phyloP scores from a whole-genome alignment of 768 basidiomycete species.

The Psilocybe cubensis region DNA sequence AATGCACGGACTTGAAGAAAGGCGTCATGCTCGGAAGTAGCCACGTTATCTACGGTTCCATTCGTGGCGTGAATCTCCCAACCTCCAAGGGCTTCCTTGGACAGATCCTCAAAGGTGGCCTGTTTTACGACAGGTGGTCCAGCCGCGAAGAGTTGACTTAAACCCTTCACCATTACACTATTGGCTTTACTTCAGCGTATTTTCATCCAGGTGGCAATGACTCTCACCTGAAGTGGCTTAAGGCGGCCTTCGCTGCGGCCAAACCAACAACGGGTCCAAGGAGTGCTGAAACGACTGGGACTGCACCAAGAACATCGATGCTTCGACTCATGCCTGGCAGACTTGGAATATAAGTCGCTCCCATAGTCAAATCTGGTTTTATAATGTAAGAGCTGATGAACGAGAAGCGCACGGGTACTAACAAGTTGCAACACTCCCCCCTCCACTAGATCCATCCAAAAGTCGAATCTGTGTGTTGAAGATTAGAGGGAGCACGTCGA shows the following conservation, averaged over 20 bases:
- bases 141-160: conserved; percentile 39
- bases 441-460: conserved; percentile 45
- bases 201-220: neutral
- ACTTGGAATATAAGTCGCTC: conserved; percentile 42
- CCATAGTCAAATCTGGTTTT: conserved; percentile 33
- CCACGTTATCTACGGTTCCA: conserved; percentile 40
- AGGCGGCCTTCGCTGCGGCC: conserved; percentile 41
- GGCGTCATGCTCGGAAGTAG: conserved; percentile 38
- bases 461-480: conserved; percentile 35
- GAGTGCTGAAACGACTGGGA: conserved; percentile 41
- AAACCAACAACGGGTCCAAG: conserved; percentile 44
- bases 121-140: conserved; percentile 41
- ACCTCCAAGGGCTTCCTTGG: conserved; percentile 38
- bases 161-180: conserved; percentile 44
- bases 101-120: conserved; percentile 38
- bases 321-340: conserved; percentile 37
- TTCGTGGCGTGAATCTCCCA: conserved; percentile 41
- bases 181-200: neutral
- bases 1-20: conserved; percentile 37
- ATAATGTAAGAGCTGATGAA: neutral
- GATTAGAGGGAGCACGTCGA: neutral
- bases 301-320: conserved; percentile 40
- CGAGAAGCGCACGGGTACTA: neutral
- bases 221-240: conserved; percentile 39
- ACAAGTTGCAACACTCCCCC: conserved; percentile 44